A percentile compares a stretch with the other conserved stretches of the same genome.
These are phyloP conservation scores for Dryas octopetala DNA, from an alignment of 306 rosid genomes.

Conservation along the genomic window DNA sequence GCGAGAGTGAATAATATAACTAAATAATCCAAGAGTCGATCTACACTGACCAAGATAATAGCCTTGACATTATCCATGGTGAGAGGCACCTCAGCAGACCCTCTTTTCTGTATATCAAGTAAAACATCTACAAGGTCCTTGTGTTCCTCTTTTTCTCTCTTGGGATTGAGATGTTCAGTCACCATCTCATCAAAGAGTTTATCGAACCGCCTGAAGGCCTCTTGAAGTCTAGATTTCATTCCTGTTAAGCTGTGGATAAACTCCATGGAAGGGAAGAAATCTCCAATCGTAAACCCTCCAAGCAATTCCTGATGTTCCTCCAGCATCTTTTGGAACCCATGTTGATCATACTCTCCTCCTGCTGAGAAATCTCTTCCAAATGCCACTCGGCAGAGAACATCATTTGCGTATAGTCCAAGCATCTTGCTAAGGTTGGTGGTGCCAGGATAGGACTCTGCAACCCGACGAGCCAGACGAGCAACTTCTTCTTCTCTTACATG, in stretches of 20 bases:
- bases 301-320: slow-evolving; percentile 57
- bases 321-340: slow-evolving; percentile 61
- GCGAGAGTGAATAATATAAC: not conserved
- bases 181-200: slow-evolving; percentile 53
- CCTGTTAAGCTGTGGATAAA: slow-evolving; percentile 57
- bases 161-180: slow-evolving; percentile 44
- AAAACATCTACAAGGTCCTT: slow-evolving; percentile 70
- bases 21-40: not conserved
- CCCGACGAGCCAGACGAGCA: slow-evolving; percentile 35
- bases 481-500: slow-evolving; percentile 55
- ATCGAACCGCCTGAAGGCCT: slow-evolving; percentile 44
- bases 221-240: slow-evolving; percentile 52
- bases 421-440: slow-evolving; percentile 44
- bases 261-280: slow-evolving; percentile 72
- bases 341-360: slow-evolving; percentile 50
- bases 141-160: slow-evolving; percentile 30
- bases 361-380: slow-evolving; percentile 57
- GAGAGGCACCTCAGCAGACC: slow-evolving; percentile 39
- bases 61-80: slow-evolving; percentile 70
- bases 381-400: slow-evolving; percentile 47
- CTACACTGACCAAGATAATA: slow-evolving; percentile 48
- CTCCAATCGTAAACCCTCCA: slow-evolving; percentile 68
- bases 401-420: slow-evolving; percentile 51
- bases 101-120: slow-evolving; percentile 49
- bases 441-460: slow-evolving; percentile 38